Evolutionary conservation across 441 rosid genomes (phyloP), one percentile per base, ranked within the genome.

Genomic region (Bocquillonia castaneifolia): DNA sequence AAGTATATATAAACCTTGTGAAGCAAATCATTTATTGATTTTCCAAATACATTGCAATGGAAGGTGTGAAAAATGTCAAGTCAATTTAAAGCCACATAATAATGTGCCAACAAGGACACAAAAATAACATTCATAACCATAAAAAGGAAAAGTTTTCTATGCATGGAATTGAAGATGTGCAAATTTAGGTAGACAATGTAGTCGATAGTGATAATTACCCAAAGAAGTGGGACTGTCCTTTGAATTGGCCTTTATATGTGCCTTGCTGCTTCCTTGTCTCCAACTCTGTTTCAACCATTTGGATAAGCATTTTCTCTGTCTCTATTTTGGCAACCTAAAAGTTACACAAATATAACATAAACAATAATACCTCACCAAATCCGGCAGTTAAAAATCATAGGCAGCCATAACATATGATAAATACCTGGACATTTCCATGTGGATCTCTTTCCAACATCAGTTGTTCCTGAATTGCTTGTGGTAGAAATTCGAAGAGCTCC

Each of bases 361-460:
- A 66, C 47, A 50, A 56, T 48, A n/a, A 23, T 32, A 23, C 52
- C 36, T 17, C 40, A 31, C 45, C 37, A 26, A 53, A 34, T 56
- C 15, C 10, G 56, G 25, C 1, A 17, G 56, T 6, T 39, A 42
- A 59, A 61, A 76, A 64, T 68, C 14, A 36, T 54, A 64, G 22
- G 50, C 56, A 73, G 48, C 70, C 61, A 52, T 18, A 23, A 69
- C 3, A 34, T 34, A 63, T 53, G 22, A 70, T 52, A 81, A 28
- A 40, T 75, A 90, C 99, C 97, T 95, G 99, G 75, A 95, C 99
- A 80, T 95, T 95, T 81, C 98, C 99, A 71, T 95, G 99, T 42
- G 99, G 99, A 78, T 95, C 99, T 79, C 99, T 88, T 80, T 95
- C 99, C 60, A 95, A 96, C 93, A 95, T 82, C 85, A 95, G 76